Evolutionary conservation across 2,329 filamentous ascomycete genomes (phyloP), one percentile per base, ranked within the genome.

Genomic region (Septoria linicola): DNA sequence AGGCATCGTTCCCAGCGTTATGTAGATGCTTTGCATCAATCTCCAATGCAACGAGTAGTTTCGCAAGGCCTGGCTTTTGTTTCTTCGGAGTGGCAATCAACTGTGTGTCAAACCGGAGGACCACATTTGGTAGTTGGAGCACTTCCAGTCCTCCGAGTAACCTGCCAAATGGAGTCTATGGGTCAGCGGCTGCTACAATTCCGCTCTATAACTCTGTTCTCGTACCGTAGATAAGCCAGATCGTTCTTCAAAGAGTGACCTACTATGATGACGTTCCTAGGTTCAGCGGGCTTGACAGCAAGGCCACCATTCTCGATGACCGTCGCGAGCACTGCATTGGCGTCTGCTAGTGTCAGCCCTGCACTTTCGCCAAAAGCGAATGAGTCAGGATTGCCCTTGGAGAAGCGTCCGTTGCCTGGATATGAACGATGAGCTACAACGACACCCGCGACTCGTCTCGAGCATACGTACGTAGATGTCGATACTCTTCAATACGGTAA

Each of bases 211-310:
- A n/a, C n/a, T n/a, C n/a, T n/a, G n/a, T n/a, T 27, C 23, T 27
- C 10, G 23, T 27, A 27, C 23, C 23, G 23, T 7, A 96, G 77
- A 64, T 86, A 89, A 0, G 73, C 70, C 50, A 95, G 73, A 63
- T 97, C 93, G 8, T 77, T 69, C 1, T 70, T 63, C 10, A 86
- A 69, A 53, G 87, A 84, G 63, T 96, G 91, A n/a, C 89, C 93
- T 2, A 96, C 81, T 7, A 97, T 74, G n/a, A 95, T 74, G 35
- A 96, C 71, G 27, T 81, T 83, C 16, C 32, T 21, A 20, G 32
- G 27, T n/a, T 21, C 16, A 8, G 23, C 14, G 16, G 14, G 14
- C 23, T 20, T 21, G 3, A 3, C 20, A 19, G 44, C 11, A n/a
- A 16, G 14, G 19, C 39, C 49, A 16, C 80, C 80, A 14, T 74